Base-by-base conservation (phyloP, 2,329 filamentous ascomycete species). In the Corinectria fuckeliana region DNA sequence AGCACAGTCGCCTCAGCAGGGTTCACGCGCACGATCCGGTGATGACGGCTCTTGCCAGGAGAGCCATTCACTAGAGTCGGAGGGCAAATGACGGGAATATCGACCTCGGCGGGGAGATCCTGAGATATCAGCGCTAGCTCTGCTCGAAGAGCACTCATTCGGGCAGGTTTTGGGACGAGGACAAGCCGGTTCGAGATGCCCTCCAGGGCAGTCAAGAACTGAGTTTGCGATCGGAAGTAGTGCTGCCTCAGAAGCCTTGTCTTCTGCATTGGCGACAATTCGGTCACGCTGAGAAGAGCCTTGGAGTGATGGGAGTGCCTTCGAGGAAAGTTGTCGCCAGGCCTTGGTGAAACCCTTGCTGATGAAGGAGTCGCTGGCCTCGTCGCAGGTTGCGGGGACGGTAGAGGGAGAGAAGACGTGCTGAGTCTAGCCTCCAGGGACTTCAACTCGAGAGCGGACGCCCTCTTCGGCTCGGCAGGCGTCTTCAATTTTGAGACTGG, bases 161-260 rank as follows among this genome's bases (percentile, higher is more conserved):
- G 87, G 38, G 91, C 91, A 30, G 88, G 87, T 72, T 95, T 95
- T 2, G 91, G 91, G 5, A 95, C 91, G 53, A 90, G 83, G 5
- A 95, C 90, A 42, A 95, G 79, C n/a, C 91, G 87, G 71, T 92
- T 93, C 3, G 91, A 95, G 52, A 95, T 94, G 65, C 91, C 89
- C 73, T 94, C 91, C 14, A 95, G 81, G 1, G 91, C 91, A 3
- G 88, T 90, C 61, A 95, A 73, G 71, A 95, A 93, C 66, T 92
- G 89, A 1, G 91, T 93, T 75, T 95, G 85, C 61, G 88, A 91
- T 52, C 91, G 83, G 72, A 94, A 95, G 74, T 95, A 95, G 73
- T 95, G 91, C 60, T 93, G 90, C 56, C 91, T 82, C 61, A 95
- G 73, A 9, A 93, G 76, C 48, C 88, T 87, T n/a, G 87, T 84